Base-by-base conservation (phyloP, 2,329 filamentous ascomycete genomes). In the Huntiella decipiens region DNA sequence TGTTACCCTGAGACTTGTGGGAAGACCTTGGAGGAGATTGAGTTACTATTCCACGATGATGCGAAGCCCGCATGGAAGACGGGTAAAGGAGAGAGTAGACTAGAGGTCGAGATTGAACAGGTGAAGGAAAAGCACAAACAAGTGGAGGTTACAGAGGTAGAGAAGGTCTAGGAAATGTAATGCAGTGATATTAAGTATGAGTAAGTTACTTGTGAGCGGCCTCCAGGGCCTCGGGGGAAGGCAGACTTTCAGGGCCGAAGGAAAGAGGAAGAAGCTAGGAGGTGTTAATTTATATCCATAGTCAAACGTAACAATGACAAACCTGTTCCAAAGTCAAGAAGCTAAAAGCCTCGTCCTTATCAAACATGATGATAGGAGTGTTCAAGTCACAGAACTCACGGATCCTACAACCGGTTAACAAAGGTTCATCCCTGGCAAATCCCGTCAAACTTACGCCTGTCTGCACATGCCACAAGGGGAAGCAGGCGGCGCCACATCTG, bases 401-500 rank as follows among this genome's bases (percentile, higher is more conserved):
- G 53, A 88, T 85, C 54, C 78, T 80, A 43, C n/a, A 19, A 17
- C 10, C n/a, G 22, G 37, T 51, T 40, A 52, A 45, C 40, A 22
- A 35, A 16, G 16, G n/a, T 10, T 36, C 4, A 13, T 37, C 16
- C 11, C 38, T 16, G 7, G 19, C 12, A 3, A 7, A 31, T 16
- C 17, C 22, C 22, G 8, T 38, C 34, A 43, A 44, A 69, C 74
- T 65, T 58, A 85, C 80, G 88, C 93, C 60, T 95, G 88, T 55
- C 88, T 71, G 61, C 88, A 96, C 86, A 94, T 95, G 46, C 91
- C 91, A 59, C 91, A 98, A 0, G 91, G 91, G 51, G 79, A 78
- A 41, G 72, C 72, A 3, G 77, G 75, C 28, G 75, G 73, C 31
- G 61, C 63, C 37, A 82, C 79, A 58, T 95, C 82, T 4, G 87